Percentiles rank a stretch among this genome's conserved stretches.
Evolutionary conservation across 192 early-diverging fungal species (phyloP).

Genomic region (Gamsiella multidivaricata): DNA sequence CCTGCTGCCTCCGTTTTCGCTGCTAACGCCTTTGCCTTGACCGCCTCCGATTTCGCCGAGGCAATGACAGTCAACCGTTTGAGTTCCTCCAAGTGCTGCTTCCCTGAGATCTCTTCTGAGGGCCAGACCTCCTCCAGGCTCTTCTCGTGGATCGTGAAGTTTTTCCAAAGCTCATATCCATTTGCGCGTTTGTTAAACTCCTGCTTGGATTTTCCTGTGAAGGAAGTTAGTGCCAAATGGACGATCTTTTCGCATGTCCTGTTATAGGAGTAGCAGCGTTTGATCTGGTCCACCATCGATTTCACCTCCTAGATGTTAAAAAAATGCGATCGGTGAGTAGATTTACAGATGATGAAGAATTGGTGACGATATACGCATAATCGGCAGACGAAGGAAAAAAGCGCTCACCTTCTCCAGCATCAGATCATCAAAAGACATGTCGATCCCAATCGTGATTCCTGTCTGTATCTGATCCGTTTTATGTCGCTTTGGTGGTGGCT

Average conservation of each 20-base stretch:
- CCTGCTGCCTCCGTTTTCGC: background rate
- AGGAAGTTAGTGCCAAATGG: conserved; percentile 69
- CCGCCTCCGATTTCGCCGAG: conserved; percentile 33
- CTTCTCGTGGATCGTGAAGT: conserved; percentile 50
- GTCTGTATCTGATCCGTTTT: conserved; percentile 62
- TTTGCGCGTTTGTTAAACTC: conserved; percentile 58
- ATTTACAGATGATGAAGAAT: no score
- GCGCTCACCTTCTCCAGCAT: conserved; percentile 76
- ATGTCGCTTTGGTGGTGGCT: conserved; percentile 53
- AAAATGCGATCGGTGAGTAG: background rate
- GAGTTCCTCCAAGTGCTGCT: conserved; percentile 52
- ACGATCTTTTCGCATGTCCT: conserved; percentile 61
- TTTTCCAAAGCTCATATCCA: conserved; percentile 65
- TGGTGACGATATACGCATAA: no score
- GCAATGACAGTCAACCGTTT: conserved; percentile 24
- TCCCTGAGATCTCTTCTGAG: conserved; percentile 47
- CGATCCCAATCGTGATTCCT: conserved; percentile 75
- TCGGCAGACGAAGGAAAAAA: background rate
- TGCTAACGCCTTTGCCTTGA: conserved; percentile 31
- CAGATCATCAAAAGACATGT: conserved; percentile 80
- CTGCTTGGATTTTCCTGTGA: conserved; percentile 62
- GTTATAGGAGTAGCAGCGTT: conserved; percentile 81
- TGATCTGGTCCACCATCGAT: conserved; percentile 77
- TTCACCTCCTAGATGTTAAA: conserved; percentile 66
- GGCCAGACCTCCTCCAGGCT: conserved; percentile 48